Base-by-base conservation (phyloP, 2,329 filamentous ascomycete species). In the Cercospora zeina region DNA sequence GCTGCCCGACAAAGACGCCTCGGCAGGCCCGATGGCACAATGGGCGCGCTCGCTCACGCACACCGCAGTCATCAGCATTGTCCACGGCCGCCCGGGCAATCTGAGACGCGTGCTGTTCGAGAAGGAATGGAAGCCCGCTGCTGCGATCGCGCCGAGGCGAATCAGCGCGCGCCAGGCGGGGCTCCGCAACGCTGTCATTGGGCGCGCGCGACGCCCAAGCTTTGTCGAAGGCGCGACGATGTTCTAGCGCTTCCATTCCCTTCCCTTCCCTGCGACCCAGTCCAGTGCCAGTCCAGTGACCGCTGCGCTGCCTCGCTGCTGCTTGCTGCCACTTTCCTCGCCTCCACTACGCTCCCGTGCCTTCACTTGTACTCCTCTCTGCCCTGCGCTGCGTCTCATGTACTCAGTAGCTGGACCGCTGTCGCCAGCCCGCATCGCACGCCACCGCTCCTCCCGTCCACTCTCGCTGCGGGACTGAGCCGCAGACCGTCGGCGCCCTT, bases 51-150 rank as follows among this genome's bases (percentile, higher is more conserved):
- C 24, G 24, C 24, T 27, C 19, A 27, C 13, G 42, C n/a, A 5
- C 42, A 21, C 14, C 19, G 42, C 42, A 49, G 42, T 2, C 21
- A 47, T 16, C 42, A 47, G 42, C 42, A 49, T 2, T 30, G 42
- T 1, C 42, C 42, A 19, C 19, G 13, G 19, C 42, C 19, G 16
- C 11, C 39, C 21, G 14, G 42, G 42, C 42, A 49, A 49, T 27
- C 19, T 49, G 42, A 49, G 42, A 49, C 42, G 42, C 21, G 14
- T 49, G 10, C 42, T 49, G 34, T 62, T 62, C 61, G 50, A 55
- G 56, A 62, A 62, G 55, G 50, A 59, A 62, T 62, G 61, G 61
- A 62, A 62, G 55, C 61, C 55, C 50, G 27, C 36, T 34, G 36
- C 51, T 19, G 39, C 50, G 36, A 54, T 47, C 31, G 37, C 24